These are phyloP conservation scores for Gossypium schwendimanii DNA, from an alignment of 441 rosid genomes.

Conservation along the genomic window DNA sequence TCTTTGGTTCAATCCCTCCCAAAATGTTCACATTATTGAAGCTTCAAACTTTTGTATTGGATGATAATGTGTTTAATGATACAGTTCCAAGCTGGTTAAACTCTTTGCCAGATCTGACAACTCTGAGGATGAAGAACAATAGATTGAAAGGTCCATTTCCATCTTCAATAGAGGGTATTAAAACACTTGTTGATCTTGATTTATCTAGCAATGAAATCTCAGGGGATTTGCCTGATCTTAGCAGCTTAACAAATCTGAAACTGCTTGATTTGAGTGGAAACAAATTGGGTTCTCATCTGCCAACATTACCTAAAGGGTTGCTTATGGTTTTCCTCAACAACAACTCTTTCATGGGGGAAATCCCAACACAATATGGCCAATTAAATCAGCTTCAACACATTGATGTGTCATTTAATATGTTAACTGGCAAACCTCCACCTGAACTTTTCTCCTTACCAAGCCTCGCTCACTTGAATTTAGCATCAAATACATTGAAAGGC, in stretches of 20 bases:
- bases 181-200: constrained; percentile 53
- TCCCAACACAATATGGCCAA: constrained; percentile 45
- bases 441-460: constrained; percentile 70
- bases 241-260: constrained; percentile 47
- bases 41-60: constrained; percentile 60
- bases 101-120: constrained; percentile 54
- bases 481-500: constrained; percentile 67
- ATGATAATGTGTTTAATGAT: constrained; percentile 67
- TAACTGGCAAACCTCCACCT: constrained; percentile 60
- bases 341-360: constrained; percentile 71
- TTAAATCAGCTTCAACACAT: constrained; percentile 77
- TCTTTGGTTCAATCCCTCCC: constrained; percentile 64
- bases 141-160: constrained; percentile 64
- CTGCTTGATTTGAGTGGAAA: constrained; percentile 79
- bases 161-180: constrained; percentile 48
- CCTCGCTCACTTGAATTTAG: constrained; percentile 76
- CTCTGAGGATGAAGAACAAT: constrained; percentile 60
- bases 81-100: constrained; percentile 60
- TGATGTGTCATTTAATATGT: constrained; percentile 66
- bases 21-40: constrained; percentile 59
- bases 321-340: constrained; percentile 64
- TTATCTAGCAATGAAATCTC: constrained; percentile 65
- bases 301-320: constrained; percentile 54
- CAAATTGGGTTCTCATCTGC: constrained; percentile 58
- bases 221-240: constrained; percentile 74